Evolutionary conservation across 2,329 filamentous ascomycete species (phyloP).

Genomic region (Apiospora malaysiana): DNA sequence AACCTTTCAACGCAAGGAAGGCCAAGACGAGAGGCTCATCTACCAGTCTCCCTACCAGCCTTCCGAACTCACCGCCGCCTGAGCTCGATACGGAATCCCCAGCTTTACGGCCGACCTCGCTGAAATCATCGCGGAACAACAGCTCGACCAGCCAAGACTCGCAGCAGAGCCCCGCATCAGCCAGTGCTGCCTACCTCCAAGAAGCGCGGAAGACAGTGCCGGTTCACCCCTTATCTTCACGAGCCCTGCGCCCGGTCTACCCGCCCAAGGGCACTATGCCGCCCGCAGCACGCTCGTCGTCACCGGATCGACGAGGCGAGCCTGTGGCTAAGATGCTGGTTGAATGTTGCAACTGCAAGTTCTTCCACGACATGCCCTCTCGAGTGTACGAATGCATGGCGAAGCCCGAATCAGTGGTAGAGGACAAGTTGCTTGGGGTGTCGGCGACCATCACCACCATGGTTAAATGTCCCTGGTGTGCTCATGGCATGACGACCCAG

Average conservation of each 20-base stretch:
- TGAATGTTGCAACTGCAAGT: slow-evolving; percentile 68
- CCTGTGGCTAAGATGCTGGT: slow-evolving; percentile 68
- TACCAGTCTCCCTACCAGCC: slow-evolving; percentile 28
- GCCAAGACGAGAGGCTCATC: slow-evolving; percentile 31
- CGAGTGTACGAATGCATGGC: slow-evolving; percentile 70
- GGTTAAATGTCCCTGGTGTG: slow-evolving; percentile 75
- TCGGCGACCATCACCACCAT: slow-evolving; percentile 64
- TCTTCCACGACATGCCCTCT: slow-evolving; percentile 70
- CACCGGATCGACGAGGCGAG: slow-evolving; percentile 34
- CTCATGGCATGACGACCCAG: slow-evolving; percentile 70
- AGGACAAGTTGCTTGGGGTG: slow-evolving; percentile 57
- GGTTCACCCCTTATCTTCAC: slow-evolving; percentile 31
- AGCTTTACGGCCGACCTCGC: slow-evolving; percentile 34
- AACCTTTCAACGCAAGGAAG: slow-evolving; percentile 42
- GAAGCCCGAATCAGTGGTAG: slow-evolving; percentile 60
- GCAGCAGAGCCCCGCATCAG: slow-evolving; percentile 30
- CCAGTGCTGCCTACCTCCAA: slow-evolving; percentile 43
- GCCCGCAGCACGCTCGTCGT: not conserved
- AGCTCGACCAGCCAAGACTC: slow-evolving; percentile 34
- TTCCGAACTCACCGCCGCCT: slow-evolving; percentile 37
- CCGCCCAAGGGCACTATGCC: slow-evolving; percentile 34
- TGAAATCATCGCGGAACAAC: slow-evolving; percentile 35
- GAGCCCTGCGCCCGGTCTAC: slow-evolving; percentile 36
- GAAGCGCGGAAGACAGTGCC: slow-evolving; percentile 43
- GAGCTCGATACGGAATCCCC: slow-evolving; percentile 34